A percentile compares a stretch with the other conserved stretches of the same genome.
Evolutionary conservation across 1,284 basidiomycete species (phyloP).

Genomic region (Cutaneotrichosporon arboriforme): DNA sequence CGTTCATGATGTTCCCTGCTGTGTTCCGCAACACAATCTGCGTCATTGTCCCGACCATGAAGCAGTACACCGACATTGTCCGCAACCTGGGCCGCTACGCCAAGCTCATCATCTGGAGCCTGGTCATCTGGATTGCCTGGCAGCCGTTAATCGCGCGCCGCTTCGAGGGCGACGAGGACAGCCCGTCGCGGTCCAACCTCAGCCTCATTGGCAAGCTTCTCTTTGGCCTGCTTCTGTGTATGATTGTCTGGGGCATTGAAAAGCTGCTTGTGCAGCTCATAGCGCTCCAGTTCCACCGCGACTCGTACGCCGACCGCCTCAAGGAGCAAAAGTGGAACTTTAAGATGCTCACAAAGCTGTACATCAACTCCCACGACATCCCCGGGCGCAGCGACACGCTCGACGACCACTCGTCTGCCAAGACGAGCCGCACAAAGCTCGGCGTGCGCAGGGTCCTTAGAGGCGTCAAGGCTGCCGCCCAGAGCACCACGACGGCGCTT

Average conservation of each 20-base stretch:
- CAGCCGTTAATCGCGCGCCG: slow-evolving; percentile 56
- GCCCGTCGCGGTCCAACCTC: slow-evolving; percentile 26
- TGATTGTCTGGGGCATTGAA: slow-evolving; percentile 68
- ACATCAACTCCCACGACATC: slow-evolving; percentile 68
- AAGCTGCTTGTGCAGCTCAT: slow-evolving; percentile 86
- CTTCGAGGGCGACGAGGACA: slow-evolving; percentile 8
- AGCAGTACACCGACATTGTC: slow-evolving; percentile 73
- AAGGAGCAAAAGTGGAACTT: slow-evolving; percentile 76
- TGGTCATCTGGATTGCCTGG: slow-evolving; percentile 63
- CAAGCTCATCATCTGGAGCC: slow-evolving; percentile 67
- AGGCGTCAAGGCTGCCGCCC: slow-evolving; percentile 65
- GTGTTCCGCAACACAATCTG: slow-evolving; percentile 63
- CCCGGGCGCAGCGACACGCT: slow-evolving; percentile 65
- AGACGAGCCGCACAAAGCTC: slow-evolving; percentile 56
- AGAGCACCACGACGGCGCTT: slow-evolving; percentile 73
- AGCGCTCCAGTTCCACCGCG: slow-evolving; percentile 70
- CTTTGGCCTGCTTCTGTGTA: slow-evolving; percentile 69
- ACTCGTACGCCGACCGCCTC: slow-evolving; percentile 84
- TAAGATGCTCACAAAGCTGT: slow-evolving; percentile 65
- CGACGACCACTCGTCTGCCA: slow-evolving; percentile 46
- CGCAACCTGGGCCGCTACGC: slow-evolving; percentile 57
- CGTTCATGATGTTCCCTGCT: slow-evolving; percentile 58
- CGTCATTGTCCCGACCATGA: slow-evolving; percentile 61
- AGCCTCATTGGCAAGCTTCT: slow-evolving; percentile 42
- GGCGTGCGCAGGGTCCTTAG: slow-evolving; percentile 67